Evolutionary conservation across 257 asterid genomes (phyloP).

Genomic region (Nicotiana obtusifolia): DNA sequence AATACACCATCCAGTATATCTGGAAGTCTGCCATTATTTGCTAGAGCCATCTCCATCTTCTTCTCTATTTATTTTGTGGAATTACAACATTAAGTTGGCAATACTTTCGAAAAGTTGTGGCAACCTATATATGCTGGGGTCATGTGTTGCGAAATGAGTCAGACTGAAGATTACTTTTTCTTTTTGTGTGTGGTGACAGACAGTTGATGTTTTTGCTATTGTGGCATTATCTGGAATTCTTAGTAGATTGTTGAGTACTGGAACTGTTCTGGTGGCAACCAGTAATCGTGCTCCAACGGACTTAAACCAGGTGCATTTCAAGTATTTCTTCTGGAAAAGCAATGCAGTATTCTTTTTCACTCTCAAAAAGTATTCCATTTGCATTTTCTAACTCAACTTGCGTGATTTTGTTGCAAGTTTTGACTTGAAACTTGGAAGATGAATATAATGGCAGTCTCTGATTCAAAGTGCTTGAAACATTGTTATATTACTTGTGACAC

Average conservation of each 20-base stretch:
- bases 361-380: background rate
- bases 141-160: background rate
- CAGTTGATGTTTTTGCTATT: constrained; percentile 94
- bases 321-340: background rate
- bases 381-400: background rate
- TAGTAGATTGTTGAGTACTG: constrained; percentile 83
- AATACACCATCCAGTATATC: background rate
- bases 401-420: background rate
- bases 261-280: constrained; percentile 94
- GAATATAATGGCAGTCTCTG: background rate
- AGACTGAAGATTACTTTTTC: background rate
- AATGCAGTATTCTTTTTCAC: background rate
- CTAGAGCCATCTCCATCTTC: background rate
- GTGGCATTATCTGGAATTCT: constrained; percentile 96
- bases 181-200: constrained; percentile 42
- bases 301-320: constrained; percentile 64
- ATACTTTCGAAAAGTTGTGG: background rate
- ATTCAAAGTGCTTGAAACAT: background rate
- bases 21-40: background rate
- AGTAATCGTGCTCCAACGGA: constrained; percentile 97
- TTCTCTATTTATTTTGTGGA: constrained; percentile 3
- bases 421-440: background rate
- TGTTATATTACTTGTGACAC: background rate
- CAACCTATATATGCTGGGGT: background rate
- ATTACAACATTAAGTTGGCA: background rate